Percentiles rank a stretch among this genome's conserved stretches.
Evolutionary conservation across 192 early-diverging fungal species (phyloP).

Genomic region (Pilaira anomala): DNA sequence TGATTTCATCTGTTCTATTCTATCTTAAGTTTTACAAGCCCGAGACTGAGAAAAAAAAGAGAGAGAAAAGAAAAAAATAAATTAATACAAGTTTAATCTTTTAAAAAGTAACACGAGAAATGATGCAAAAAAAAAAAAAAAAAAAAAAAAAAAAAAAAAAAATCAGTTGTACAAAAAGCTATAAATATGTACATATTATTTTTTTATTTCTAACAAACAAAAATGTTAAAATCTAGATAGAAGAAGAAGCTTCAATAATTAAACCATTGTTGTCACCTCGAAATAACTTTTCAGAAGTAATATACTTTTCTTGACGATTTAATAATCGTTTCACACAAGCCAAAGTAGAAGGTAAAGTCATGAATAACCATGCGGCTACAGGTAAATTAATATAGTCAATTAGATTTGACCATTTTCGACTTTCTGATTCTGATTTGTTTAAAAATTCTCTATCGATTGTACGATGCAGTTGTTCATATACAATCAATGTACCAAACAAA

Average conservation of each 20-base stretch:
- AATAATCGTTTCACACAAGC: constrained; percentile 39
- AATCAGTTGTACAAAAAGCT: no score
- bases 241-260: neutral
- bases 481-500: constrained; percentile 34
- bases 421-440: constrained; percentile 25
- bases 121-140: no score
- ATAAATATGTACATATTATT: no score
- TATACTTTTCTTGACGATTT: neutral
- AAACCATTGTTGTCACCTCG: neutral
- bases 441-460: constrained; percentile 41
- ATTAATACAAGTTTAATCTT: no score
- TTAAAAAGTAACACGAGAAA: no score
- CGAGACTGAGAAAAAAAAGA: no score
- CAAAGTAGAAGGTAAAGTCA: constrained; percentile 49
- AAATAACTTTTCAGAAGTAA: neutral
- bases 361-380: constrained; percentile 46
- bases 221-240: no score
- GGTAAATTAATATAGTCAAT: constrained; percentile 42
- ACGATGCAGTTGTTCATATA: constrained; percentile 47
- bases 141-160: no score
- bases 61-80: no score
- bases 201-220: no score
- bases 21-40: no score
- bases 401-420: constrained; percentile 35
- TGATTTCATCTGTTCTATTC: no score